Percentiles rank a stretch among this genome's conserved stretches.
Evolutionary conservation across 2,329 filamentous ascomycete species (phyloP).

Genomic region (Diaporthe australafricana): DNA sequence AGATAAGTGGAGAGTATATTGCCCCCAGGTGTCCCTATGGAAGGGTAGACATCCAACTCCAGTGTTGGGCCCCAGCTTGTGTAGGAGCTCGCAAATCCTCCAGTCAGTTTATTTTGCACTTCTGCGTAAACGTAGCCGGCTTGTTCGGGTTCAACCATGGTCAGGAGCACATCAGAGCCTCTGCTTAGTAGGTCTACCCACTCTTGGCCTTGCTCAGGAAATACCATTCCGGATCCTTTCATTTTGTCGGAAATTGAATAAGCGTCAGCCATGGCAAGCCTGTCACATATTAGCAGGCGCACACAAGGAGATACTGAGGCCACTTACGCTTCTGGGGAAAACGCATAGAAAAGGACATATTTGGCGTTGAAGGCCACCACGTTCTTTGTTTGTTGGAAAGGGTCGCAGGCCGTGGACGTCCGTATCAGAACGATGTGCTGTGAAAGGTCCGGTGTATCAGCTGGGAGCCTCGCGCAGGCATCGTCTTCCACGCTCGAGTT

Average conservation of each 20-base stretch:
- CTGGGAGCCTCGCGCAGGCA: constrained; percentile 52
- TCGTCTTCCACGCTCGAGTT: constrained; percentile 45
- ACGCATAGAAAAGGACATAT: constrained; percentile 38
- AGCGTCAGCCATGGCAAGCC: not conserved
- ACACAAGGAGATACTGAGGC: not conserved
- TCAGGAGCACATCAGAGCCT: constrained; percentile 41
- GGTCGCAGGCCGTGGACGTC: constrained; percentile 45
- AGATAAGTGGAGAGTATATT: constrained; percentile 70
- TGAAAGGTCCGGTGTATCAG: constrained; percentile 53
- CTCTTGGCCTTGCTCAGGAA: constrained; percentile 39
- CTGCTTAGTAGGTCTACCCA: constrained; percentile 42
- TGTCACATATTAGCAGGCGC: not conserved
- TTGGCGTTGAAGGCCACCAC: constrained; percentile 53
- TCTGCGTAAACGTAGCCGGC: constrained; percentile 21
- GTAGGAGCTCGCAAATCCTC: constrained; percentile 62
- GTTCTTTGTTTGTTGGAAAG: constrained; percentile 50
- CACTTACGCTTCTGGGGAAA: constrained; percentile 27
- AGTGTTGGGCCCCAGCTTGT: constrained; percentile 71
- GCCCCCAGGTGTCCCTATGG: constrained; percentile 67
- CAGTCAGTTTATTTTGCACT: constrained; percentile 53
- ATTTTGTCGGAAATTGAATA: constrained; percentile 26
- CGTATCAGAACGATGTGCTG: constrained; percentile 54
- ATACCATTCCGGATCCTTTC: constrained; percentile 37
- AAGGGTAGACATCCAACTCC: constrained; percentile 67
- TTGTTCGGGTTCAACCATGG: constrained; percentile 35